These are phyloP conservation scores for Ochetophila trinervis DNA, from an alignment of 306 rosid species.

Conservation along the genomic window DNA sequence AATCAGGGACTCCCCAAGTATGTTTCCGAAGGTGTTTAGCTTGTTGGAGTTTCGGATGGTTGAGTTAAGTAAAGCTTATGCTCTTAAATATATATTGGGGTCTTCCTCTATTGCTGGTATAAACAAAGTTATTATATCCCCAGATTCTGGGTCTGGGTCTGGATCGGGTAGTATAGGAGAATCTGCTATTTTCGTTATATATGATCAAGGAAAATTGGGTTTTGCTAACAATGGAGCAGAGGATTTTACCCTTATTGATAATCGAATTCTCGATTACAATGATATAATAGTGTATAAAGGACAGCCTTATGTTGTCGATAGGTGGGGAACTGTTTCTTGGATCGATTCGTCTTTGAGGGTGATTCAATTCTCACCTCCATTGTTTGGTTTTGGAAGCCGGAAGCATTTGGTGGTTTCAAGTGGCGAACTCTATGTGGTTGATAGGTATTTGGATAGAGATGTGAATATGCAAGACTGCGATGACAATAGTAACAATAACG, in stretches of 20 bases:
- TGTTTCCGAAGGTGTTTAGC: conserved; percentile 4
- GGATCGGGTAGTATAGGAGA: background rate
- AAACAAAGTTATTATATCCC: conserved; percentile 44
- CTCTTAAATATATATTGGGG: background rate
- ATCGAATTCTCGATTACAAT: conserved; percentile 40
- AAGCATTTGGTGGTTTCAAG: conserved; percentile 70
- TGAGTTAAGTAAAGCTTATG: conserved; percentile 20
- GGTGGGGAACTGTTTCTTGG: conserved; percentile 64
- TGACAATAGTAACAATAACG: too few species aligned
- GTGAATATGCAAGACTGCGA: background rate
- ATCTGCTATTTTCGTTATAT: conserved; percentile 36
- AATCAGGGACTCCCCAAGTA: background rate
- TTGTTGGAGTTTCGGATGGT: conserved; percentile 19
- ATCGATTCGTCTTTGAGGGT: conserved; percentile 42
- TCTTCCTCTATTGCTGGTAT: conserved; percentile 14
- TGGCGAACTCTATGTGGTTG: conserved; percentile 63
- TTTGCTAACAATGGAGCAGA: conserved; percentile 38
- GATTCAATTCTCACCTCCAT: conserved; percentile 52
- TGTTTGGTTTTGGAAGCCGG: conserved; percentile 51
- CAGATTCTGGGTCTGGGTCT: conserved; percentile 31
- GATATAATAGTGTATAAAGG: conserved; percentile 54
- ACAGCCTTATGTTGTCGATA: conserved; percentile 58
- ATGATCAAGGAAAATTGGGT: conserved; percentile 43
- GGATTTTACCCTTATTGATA: conserved; percentile 38
- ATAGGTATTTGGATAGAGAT: conserved; percentile 38